Evolutionary conservation across 352 stramenopile genomes (phyloP), one percentile per base, ranked within the genome.

Genomic region (Thalassiosira hispida): DNA sequence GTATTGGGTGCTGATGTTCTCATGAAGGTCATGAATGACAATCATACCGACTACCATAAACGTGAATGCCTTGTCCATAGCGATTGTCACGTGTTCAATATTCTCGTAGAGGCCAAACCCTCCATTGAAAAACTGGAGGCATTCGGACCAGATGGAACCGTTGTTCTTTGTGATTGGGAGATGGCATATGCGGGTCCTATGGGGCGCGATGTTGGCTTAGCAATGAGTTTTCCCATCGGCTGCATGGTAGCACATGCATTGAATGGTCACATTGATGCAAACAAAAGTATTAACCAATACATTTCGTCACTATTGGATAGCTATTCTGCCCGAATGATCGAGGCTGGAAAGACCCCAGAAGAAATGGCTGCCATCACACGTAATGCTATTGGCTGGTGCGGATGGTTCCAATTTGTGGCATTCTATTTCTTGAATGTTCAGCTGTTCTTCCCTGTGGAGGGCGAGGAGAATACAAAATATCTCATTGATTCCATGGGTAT

Each of bases 131-230:
- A 74, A 7, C 55, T 85, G 11, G 64, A 81, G 22, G 14, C 22
- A 7, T 91, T 90, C 72, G 82, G 82, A 18, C 66, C 77, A 7
- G 84, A 83, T 33, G 85, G 82, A 7, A 60, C 74, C 18, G 80
- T 87, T 16, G 68, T 83, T 23, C 53, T 89, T 0, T 89, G 82
- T 57, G 85, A 91, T 35, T 91, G 81, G 81, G 85, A 91, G 71
- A 89, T 91, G 82, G 47, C 72, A 2, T 73, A 77, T 47, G 64
- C 47, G 20, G 74, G 85, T 25, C 70, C 73, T 0, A 77, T 79
- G 20, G 85, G 85, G 46, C 64, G 67, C n/a, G 85, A 91, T 73
- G 33, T 87, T 23, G 79, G 82, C 9, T 61, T 78, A 3, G 78
- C 81, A 22, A 55, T 77, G 11, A 38, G 68, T 6, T 91, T 79